phyloP scores from a whole-genome alignment of 179 eudicot genomes.

The Beta macrorhiza region DNA sequence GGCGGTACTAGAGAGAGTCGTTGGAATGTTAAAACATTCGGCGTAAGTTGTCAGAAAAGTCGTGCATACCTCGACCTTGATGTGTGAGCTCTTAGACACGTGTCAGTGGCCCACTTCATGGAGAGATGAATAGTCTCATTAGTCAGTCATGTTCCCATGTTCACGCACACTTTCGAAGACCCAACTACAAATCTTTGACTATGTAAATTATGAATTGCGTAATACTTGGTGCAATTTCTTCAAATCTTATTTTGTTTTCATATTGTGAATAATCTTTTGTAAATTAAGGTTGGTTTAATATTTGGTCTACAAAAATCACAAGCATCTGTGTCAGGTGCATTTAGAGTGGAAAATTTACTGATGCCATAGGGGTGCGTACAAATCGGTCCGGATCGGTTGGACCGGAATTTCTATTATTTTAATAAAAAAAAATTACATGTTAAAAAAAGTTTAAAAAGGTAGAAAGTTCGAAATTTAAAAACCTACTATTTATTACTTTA shows the following conservation, averaged over 20 bases:
- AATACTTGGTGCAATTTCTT: neutral
- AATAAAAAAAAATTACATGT: no score
- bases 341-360: no score
- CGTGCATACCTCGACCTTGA: neutral
- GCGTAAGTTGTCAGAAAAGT: constrained; percentile 24
- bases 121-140: neutral
- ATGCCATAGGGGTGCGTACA: no score
- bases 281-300: neutral
- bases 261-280: neutral
- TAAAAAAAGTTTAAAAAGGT: no score
- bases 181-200: neutral
- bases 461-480: no score
- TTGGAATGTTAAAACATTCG: constrained; percentile 27
- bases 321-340: no score
- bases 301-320: no score
- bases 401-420: no score
- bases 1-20: constrained; percentile 1
- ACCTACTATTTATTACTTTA: no score
- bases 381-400: no score
- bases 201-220: neutral
- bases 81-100: neutral
- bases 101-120: neutral
- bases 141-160: neutral
- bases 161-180: neutral
- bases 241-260: neutral